phyloP scores from a whole-genome alignment of 257 asterid genomes.

The Penstemon eatonii region DNA sequence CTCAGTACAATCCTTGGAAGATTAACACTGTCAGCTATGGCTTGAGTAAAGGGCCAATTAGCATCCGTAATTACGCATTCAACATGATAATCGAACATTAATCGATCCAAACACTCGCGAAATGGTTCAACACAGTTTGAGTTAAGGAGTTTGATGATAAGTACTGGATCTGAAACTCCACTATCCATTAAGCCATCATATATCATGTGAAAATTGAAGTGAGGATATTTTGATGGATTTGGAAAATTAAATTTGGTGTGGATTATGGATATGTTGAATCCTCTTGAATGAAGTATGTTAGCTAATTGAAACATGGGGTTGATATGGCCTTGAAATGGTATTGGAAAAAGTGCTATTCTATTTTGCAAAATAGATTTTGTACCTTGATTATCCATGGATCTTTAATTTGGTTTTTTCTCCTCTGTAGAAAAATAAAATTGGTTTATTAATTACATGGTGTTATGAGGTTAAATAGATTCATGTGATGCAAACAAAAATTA shows the following conservation, averaged over 20 bases:
- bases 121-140: slow-evolving; percentile 1
- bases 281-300: slow-evolving; percentile 46
- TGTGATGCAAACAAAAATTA: no score
- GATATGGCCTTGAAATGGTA: slow-evolving; percentile 48
- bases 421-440: no score
- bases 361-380: not conserved
- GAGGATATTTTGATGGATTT: slow-evolving; percentile 24
- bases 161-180: slow-evolving; percentile 2
- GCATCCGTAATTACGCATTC: slow-evolving; percentile 31
- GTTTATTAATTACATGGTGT: no score
- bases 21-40: slow-evolving; percentile 29
- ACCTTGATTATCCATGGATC: no score
- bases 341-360: not conserved
- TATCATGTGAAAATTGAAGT: slow-evolving; percentile 38
- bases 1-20: slow-evolving; percentile 44
- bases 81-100: no score
- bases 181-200: slow-evolving; percentile 35
- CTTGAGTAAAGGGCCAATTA: slow-evolving; percentile 28
- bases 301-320: slow-evolving; percentile 60
- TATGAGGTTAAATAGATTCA: no score
- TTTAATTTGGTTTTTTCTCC: no score
- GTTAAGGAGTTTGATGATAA: slow-evolving; percentile 20
- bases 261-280: slow-evolving; percentile 41
- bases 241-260: slow-evolving; percentile 40
- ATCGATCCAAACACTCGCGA: no score